Percentiles rank a stretch among this genome's conserved stretches.
These are phyloP conservation scores for Perilla frutescens DNA, from an alignment of 257 asterid species.

Conservation along the genomic window DNA sequence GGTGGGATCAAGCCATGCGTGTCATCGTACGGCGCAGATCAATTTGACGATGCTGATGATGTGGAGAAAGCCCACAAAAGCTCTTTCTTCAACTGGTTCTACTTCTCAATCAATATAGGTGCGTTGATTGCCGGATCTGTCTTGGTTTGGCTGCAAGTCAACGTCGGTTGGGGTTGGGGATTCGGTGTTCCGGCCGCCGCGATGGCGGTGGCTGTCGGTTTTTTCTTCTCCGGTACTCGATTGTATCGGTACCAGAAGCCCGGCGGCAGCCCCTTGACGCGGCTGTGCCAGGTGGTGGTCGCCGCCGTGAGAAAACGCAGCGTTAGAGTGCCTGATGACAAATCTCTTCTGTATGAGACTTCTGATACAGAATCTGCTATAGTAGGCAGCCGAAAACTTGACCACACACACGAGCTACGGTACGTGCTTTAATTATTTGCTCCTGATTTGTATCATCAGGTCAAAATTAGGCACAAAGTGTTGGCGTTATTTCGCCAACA, in stretches of 20 bases:
- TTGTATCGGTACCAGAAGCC: constrained; percentile 72
- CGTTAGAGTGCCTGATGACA: constrained; percentile 53
- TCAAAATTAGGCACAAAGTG: background rate
- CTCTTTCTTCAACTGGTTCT: constrained; percentile 76
- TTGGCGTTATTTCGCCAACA: background rate
- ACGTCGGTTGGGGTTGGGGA: constrained; percentile 80
- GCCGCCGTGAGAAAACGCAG: constrained; percentile 59
- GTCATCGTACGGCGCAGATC: constrained; percentile 82
- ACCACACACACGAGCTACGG: constrained; percentile 55
- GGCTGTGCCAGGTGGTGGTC: constrained; percentile 67
- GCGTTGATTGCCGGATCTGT: constrained; percentile 65
- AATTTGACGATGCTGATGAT: constrained; percentile 70
- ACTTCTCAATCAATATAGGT: constrained; percentile 66
- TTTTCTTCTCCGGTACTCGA: constrained; percentile 70
- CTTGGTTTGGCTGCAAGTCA: constrained; percentile 62
- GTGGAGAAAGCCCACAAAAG: constrained; percentile 61
- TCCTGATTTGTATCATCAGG: too few species aligned
- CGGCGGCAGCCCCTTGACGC: constrained; percentile 77
- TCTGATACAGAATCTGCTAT: constrained; percentile 53
- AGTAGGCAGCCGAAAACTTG: constrained; percentile 65
- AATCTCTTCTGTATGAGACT: constrained; percentile 54
- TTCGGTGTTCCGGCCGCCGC: constrained; percentile 69
- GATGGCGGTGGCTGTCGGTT: constrained; percentile 59
- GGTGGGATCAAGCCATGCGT: constrained; percentile 85
- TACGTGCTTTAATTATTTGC: constrained; percentile 17